Conservation (phyloP, 164 flowering plant species). For the Pachysandra terminalis region DNA sequence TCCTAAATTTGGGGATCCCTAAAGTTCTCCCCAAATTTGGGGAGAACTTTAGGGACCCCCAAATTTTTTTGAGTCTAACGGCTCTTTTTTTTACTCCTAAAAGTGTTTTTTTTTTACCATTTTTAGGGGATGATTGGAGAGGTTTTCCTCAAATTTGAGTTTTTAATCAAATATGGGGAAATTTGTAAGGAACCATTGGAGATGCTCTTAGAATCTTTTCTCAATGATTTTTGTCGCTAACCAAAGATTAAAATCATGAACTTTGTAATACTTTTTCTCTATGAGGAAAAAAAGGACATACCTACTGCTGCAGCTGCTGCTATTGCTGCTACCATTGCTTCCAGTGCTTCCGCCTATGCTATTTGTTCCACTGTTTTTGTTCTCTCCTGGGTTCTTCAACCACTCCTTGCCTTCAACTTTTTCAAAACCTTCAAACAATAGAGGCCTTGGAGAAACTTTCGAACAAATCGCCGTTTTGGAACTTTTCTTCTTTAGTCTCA, state of each 20-base stretch:
- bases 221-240: no score
- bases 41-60: no score
- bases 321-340: conserved; percentile 6
- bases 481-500: conserved; percentile 27
- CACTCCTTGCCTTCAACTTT: conserved; percentile 28
- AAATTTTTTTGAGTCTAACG: no score
- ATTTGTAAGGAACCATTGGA: no score
- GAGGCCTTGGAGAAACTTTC: conserved; percentile 32
- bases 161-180: no score
- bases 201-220: no score
- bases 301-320: conserved; percentile 17
- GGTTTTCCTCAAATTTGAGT: no score
- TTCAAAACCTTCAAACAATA: conserved; percentile 18
- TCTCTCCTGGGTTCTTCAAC: conserved; percentile 28
- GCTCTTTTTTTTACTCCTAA: no score
- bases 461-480: conserved; percentile 18
- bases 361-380: conserved; percentile 4
- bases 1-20: no score
- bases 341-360: conserved; percentile 15
- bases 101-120: no score
- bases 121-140: no score
- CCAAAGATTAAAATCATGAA: not conserved
- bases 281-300: not conserved
- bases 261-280: not conserved
- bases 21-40: no score